Base-by-base conservation (phyloP, 2,329 filamentous ascomycete species). In the Lasiodiplodia sp. region DNA sequence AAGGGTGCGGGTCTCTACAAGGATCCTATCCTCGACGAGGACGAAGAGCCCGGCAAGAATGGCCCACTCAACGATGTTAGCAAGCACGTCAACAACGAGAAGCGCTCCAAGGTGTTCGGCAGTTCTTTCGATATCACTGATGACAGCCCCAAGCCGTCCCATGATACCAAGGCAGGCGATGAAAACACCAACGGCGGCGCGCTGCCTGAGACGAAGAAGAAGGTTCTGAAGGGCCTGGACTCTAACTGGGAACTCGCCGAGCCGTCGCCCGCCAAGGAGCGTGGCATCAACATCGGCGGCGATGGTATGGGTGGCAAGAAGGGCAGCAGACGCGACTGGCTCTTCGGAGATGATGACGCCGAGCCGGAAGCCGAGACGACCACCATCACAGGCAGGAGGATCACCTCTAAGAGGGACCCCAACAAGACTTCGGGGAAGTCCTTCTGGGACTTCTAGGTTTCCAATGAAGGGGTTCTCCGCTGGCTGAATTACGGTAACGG, bases 81-180 rank as follows among this genome's bases (percentile, higher is more conserved):
- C 70, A 93, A 92, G 76, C 84, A 88, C 66, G 90, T 91, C 73
- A 93, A 95, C 79, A 85, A 90, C 69, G 88, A 90, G 75, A 87
- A 90, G 78, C 91, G 92, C 67, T 86, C 85, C 75, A 93, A 94
- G 79, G 88, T 92, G 77, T 94, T 96, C 73, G 89, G 90, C 60
- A 80, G 89, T 23, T 92, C 97, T 74, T 97, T 94, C 83, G 85
- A 85, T 64, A 90, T 96, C 83, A 85, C 86, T 7, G 93, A 97
- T 77, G 84, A 88, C 51, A 88, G 88, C 70, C 88, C 89, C 40
- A 82, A 81, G 51, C 68, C 58, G n/a, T 67, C 65, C 0, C 58
- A 69, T 60, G 69, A 68, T 31, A 71, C 74, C 11, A 78, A 78
- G 21, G 83, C 83, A 66, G 62, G 28, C 10, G 72, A 75, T 7